Evolutionary conservation across 805 yeast genomes (phyloP).

Genomic region (Myxozyma neotropica): DNA sequence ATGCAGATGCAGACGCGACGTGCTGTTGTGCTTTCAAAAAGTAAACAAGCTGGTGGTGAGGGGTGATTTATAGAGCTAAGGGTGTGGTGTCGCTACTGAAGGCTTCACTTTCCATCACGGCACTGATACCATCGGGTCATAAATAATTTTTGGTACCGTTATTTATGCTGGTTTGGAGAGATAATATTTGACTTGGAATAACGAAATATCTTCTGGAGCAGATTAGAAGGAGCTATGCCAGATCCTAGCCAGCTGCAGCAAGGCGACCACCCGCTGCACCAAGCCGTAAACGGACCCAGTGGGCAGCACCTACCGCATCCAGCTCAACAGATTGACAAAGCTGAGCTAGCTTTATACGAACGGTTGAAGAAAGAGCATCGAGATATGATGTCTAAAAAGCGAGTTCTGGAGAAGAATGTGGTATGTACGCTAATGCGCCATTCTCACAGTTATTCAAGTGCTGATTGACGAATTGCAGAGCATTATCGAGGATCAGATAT

Average conservation of each 20-base stretch:
- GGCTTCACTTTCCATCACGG: no score
- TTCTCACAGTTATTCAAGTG: no score
- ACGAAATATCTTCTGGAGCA: neutral
- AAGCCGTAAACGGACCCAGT: neutral
- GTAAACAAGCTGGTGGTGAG: neutral
- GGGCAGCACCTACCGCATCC: neutral
- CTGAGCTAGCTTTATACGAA: conserved; percentile 56
- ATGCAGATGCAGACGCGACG: no score
- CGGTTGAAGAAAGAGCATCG: conserved; percentile 66
- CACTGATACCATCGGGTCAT: no score
- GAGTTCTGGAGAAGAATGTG: conserved; percentile 59
- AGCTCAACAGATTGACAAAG: conserved; percentile 19
- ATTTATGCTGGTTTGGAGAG: no score
- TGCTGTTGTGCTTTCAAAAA: neutral
- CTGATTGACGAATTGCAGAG: conserved; percentile 44
- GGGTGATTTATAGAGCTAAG: neutral
- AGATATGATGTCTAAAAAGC: conserved; percentile 62
- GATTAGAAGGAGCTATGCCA: conserved; percentile 15
- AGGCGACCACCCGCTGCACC: conserved; percentile 2
- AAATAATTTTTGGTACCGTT: no score
- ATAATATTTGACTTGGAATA: no score
- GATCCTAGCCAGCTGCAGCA: conserved; percentile 26
- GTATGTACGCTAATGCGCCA: no score
- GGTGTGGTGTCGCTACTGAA: no score
- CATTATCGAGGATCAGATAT: conserved; percentile 73